These are phyloP conservation scores for Cyathus striatus DNA, from an alignment of 768 basidiomycete genomes.

Conservation along the genomic window DNA sequence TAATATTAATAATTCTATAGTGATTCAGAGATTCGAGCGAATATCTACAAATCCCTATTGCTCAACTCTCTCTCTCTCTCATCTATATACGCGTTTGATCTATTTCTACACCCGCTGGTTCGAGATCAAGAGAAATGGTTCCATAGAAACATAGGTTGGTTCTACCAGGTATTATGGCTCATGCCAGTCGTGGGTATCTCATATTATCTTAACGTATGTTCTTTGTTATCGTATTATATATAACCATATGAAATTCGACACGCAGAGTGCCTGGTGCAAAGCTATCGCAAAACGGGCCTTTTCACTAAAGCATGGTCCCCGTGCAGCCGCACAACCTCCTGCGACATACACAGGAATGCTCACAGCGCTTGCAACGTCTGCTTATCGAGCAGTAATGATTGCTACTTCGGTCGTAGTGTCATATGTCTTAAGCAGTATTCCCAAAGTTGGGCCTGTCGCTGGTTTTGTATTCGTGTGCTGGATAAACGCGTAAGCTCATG, in stretches of 20 bases:
- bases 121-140: conserved; percentile 60
- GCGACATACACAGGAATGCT: conserved; percentile 67
- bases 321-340: conserved; percentile 45
- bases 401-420: conserved; percentile 69
- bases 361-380: conserved; percentile 71
- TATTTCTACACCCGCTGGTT: conserved; percentile 64
- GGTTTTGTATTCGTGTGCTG: conserved; percentile 79
- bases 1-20: too few relatives aligned
- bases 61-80: conserved; percentile 67
- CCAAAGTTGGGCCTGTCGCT: conserved; percentile 53
- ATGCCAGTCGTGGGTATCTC: conserved; percentile 71
- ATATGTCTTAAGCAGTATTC: conserved; percentile 57
- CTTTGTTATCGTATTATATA: neutral
- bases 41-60: conserved; percentile 69
- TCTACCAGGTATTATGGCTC: conserved; percentile 77
- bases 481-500: conserved; percentile 84
- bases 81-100: conserved; percentile 74
- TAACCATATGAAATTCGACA: conserved; percentile 5
- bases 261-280: conserved; percentile 72
- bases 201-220: conserved; percentile 62
- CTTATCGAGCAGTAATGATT: conserved; percentile 80
- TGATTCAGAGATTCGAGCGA: conserved; percentile 70
- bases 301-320: conserved; percentile 63
- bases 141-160: conserved; percentile 68
- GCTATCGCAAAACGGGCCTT: conserved; percentile 73